phyloP scores from a whole-genome alignment of 2,329 filamentous ascomycete genomes.

The Trichoderma pleuroti region DNA sequence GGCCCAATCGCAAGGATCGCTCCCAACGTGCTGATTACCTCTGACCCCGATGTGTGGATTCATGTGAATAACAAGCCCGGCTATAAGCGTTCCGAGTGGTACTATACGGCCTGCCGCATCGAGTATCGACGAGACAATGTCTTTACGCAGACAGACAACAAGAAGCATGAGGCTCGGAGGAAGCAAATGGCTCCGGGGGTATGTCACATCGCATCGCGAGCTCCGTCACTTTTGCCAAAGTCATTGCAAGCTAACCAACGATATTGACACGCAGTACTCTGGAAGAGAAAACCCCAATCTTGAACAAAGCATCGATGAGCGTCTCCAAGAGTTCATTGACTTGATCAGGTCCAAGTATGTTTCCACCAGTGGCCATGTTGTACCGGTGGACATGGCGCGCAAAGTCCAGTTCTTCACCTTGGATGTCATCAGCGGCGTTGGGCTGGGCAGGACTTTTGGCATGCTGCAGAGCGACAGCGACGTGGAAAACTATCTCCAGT shows the following conservation, averaged over 20 bases:
- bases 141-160: slow-evolving; percentile 49
- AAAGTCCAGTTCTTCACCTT: slow-evolving; percentile 50
- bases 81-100: slow-evolving; percentile 44
- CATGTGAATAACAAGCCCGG: slow-evolving; percentile 41
- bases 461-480: slow-evolving; percentile 46
- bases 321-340: slow-evolving; percentile 42
- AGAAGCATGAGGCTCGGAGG: slow-evolving; percentile 42
- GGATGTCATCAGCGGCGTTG: slow-evolving; percentile 51
- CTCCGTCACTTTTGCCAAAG: not conserved
- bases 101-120: slow-evolving; percentile 43
- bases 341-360: slow-evolving; percentile 46
- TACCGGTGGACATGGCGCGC: slow-evolving; percentile 44
- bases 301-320: slow-evolving; percentile 47
- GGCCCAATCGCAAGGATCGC: slow-evolving; percentile 34
- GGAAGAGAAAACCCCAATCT: slow-evolving; percentile 51
- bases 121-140: slow-evolving; percentile 51
- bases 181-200: slow-evolving; percentile 52
- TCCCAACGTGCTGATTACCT: slow-evolving; percentile 47
- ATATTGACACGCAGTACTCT: slow-evolving; percentile 42
- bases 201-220: slow-evolving; percentile 21
- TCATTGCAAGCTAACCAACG: not conserved
- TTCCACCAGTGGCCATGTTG: slow-evolving; percentile 28
- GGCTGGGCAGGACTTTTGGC: slow-evolving; percentile 49
- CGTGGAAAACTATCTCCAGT: slow-evolving; percentile 38
- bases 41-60: slow-evolving; percentile 45